Conservation (phyloP, 1,284 basidiomycete species). For the Uromyces viciae-fabae region DNA sequence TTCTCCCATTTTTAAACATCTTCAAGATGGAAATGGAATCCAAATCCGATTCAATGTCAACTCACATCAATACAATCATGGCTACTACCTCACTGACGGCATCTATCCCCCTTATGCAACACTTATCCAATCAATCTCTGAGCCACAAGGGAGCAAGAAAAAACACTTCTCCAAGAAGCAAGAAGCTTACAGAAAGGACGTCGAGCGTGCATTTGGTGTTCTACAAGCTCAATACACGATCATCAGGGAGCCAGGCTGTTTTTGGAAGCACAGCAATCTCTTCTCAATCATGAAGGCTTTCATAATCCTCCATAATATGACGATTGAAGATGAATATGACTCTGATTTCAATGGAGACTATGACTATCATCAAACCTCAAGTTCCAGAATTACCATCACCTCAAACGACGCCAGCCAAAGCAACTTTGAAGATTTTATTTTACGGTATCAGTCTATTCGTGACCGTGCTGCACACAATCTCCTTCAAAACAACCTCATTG, state of each 20-base stretch:
- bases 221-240: slow-evolving; percentile 15
- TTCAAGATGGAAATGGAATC: neutral
- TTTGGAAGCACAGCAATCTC: neutral
- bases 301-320: slow-evolving; percentile 43
- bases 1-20: neutral
- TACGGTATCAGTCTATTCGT: neutral
- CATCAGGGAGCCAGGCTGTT: neutral
- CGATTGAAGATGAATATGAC: neutral
- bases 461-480: neutral
- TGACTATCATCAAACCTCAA: neutral
- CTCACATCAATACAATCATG: neutral
- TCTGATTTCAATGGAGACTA: neutral
- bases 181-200: neutral
- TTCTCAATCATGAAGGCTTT: slow-evolving; percentile 2
- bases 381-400: neutral
- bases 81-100: neutral
- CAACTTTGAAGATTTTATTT: neutral
- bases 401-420: neutral
- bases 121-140: neutral
- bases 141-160: neutral
- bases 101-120: slow-evolving; percentile 9
- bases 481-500: neutral
- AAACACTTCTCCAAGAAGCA: neutral
- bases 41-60: neutral
- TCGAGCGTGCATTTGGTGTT: slow-evolving; percentile 4